Base-by-base conservation (phyloP, 73 alveolate species). In the Paramecium sexaurelia region DNA sequence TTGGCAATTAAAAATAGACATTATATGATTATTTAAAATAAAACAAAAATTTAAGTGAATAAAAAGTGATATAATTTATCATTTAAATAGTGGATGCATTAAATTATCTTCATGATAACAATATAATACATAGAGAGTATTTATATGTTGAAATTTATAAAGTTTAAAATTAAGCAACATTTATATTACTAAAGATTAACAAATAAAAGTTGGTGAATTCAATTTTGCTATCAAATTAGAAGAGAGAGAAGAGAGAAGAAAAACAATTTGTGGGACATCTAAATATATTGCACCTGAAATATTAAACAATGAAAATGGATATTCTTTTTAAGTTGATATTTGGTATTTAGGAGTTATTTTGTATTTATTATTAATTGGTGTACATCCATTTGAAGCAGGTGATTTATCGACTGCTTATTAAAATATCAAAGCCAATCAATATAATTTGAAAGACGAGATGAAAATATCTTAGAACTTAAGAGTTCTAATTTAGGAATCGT, bases 261-360 rank as follows among this genome's bases (percentile, higher is more conserved):
- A 95, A 26, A 95, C 99, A 0, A 85, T 97, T 22, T 97, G 99
- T 66, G 99, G 99, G 0, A 96, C 99, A 6, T 98, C 99, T 0
- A 93, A 96, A 55, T 96, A 96, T 71, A 95, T 97, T 1, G 99
- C 99, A 6, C 99, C 99, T 13, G 99, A 97, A 73, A 95, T 97
- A 26, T 71, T 97, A 40, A 93, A 95, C 17, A 93, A 93, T 3
- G 93, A 96, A 47, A 37, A 75, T 35, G 99, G 99, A 6, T 98
- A 97, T 94, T 95, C 98, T 11, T 95, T 93, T 94, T 97, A 94
- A 85, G 99, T 96, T 17, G 99, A 97, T 85, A 92, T 93, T 15
- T 97, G 99, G 99, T 92, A 97, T 9, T 67, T 97, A 20, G 99
- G 99, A 35, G 95, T 96, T 45, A 97, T 97, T 19, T 89, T 94